Percentiles rank a stretch among this genome's conserved stretches.
Conservation (phyloP, 73 alveolate genomes). For the Tetrahymena elliotti region DNA sequence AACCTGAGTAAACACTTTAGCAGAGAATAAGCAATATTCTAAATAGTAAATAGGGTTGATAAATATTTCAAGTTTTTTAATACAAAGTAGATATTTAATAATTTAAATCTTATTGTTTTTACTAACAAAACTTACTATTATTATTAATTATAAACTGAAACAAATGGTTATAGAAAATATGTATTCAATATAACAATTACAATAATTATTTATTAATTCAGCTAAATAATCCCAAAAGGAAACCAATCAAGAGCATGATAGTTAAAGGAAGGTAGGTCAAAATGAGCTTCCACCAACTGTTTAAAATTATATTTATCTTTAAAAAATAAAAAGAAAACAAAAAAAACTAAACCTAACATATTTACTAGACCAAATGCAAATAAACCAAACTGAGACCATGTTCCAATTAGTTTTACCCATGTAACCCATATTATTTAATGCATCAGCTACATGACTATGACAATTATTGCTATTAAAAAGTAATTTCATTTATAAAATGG, state of each 20-base stretch:
- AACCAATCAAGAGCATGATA: background rate
- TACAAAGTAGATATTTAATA: background rate
- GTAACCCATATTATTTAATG: constrained; percentile 40
- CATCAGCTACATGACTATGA: constrained; percentile 62
- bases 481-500: too few relatives aligned
- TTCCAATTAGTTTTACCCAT: constrained; percentile 45
- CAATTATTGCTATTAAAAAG: constrained; percentile 47
- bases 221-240: background rate
- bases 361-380: constrained; percentile 25
- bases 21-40: background rate
- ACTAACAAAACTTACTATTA: background rate
- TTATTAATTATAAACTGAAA: background rate
- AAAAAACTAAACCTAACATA: constrained; percentile 20
- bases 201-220: background rate
- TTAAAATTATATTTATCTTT: background rate
- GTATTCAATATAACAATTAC: background rate
- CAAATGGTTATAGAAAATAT: background rate
- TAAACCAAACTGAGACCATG: constrained; percentile 58
- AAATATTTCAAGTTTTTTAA: too few relatives aligned
- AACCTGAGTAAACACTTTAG: background rate
- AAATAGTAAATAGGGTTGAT: background rate
- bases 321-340: background rate
- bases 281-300: background rate
- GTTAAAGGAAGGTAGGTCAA: background rate
- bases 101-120: background rate